Conservation (phyloP, 176 grass and related monocot genomes). For the Triticum urartu region DNA sequence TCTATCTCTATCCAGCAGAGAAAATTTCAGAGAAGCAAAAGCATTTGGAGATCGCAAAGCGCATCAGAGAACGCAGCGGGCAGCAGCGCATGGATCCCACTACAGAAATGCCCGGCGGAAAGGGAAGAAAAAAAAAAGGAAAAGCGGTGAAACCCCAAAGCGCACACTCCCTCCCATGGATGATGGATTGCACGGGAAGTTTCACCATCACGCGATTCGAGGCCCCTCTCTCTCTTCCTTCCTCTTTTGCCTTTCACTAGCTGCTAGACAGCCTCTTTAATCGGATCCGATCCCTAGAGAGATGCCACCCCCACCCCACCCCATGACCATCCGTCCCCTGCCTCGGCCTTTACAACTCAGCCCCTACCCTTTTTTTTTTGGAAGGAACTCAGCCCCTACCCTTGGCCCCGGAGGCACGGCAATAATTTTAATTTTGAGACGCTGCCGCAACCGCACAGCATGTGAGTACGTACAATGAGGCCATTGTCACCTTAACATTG, state of each 20-base stretch:
- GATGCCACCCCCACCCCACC: slow-evolving; percentile 26
- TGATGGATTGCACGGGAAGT: slow-evolving; percentile 18
- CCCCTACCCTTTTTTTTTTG: background rate
- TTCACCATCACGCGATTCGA: background rate
- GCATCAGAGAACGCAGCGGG: background rate
- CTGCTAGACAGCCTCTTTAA: slow-evolving; percentile 40
- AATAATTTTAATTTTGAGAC: slow-evolving; percentile 19
- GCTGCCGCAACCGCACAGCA: slow-evolving; percentile 5
- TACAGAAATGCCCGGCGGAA: background rate
- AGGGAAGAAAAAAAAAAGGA: background rate
- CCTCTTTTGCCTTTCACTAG: slow-evolving; percentile 44
- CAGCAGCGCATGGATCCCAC: background rate
- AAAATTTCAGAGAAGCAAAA: slow-evolving; percentile 13
- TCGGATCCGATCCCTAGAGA: slow-evolving; percentile 42
- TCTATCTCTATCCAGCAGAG: background rate
- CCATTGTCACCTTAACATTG: too few species aligned
- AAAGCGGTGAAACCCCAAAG: background rate
- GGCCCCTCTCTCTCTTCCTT: background rate
- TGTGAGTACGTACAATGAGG: background rate
- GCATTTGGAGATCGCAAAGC: background rate
- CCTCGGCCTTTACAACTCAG: slow-evolving; percentile 46
- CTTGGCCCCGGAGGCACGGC: slow-evolving; percentile 33
- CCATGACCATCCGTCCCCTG: background rate
- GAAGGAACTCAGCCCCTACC: slow-evolving; percentile 15
- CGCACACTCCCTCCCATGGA: background rate